phyloP scores from a whole-genome alignment of 1,139 yeast species.

The Scheffersomyces stambukii region DNA sequence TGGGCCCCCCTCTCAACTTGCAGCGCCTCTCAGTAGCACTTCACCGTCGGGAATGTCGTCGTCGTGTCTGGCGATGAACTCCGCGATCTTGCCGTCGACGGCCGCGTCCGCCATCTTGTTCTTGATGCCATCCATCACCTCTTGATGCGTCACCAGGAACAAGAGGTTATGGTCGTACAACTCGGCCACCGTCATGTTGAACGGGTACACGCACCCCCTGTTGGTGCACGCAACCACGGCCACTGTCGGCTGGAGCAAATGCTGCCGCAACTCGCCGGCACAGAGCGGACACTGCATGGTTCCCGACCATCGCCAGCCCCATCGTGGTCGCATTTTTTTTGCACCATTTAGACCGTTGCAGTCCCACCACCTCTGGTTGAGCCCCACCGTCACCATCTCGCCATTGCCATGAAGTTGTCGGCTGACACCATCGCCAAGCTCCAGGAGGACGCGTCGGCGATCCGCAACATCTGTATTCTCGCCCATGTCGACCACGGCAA shows the following conservation, averaged over 20 bases:
- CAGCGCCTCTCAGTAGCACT: no score
- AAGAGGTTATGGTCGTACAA: conserved; percentile 21
- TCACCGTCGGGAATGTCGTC: conserved; percentile 16
- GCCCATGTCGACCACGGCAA: conserved; percentile 99
- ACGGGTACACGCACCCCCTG: conserved; percentile 27
- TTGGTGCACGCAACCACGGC: conserved; percentile 26
- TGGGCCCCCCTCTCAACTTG: no score
- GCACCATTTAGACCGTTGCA: no score
- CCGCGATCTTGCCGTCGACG: conserved; percentile 22
- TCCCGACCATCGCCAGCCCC: neutral
- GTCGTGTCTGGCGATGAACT: conserved; percentile 23
- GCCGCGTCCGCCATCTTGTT: conserved; percentile 20
- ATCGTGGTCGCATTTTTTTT: neutral
- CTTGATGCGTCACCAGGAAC: conserved; percentile 18
- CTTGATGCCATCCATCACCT: conserved; percentile 24
- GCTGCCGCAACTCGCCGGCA: conserved; percentile 18
- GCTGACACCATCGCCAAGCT: conserved; percentile 61
- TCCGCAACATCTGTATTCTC: conserved; percentile 88
- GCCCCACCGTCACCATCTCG: neutral
- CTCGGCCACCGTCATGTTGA: conserved; percentile 24
- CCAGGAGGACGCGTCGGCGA: conserved; percentile 64
- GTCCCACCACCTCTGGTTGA: no score
- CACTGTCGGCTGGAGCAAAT: conserved; percentile 23
- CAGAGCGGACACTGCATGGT: conserved; percentile 35
- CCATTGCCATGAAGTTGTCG: conserved; percentile 44